Evolutionary conservation across 1,284 basidiomycete species (phyloP), one percentile per base, ranked within the genome.

Genomic region (Leccinum fallax): DNA sequence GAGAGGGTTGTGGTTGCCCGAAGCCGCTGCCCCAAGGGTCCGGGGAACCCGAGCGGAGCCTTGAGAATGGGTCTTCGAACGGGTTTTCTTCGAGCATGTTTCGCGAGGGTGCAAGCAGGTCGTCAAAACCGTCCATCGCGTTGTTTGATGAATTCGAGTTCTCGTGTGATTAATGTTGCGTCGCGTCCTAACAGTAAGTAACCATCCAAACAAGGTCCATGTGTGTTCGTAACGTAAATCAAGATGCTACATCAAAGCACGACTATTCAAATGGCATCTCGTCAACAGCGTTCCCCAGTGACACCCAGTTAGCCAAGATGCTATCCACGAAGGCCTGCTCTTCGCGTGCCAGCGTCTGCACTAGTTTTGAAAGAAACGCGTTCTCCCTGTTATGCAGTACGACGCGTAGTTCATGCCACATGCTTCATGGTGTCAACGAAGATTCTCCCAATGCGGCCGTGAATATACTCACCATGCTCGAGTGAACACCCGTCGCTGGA

Each of bases 351-450:
- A 94, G 92, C 0, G 79, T 78, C 70, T 92, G 87, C 63, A 89
- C 86, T 1, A 89, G 79, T 60, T 89, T 81, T 0, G 90, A 90
- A n/a, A 94, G 76, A 36, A 95, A 81, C 0, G 90, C 83, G 65
- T 94, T 93, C 77, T 96, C 94, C 49, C 91, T 80, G 69, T 95
- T 94, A 75, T 96, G 94, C 56, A 95, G 78, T 30, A 96, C 88
- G 3, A 95, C 90, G 13, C 92, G 86, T 15, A 96, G 80, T 75
- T 97, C 94, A 69, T 95, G 92, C 94, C 94, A 97, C 84, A 96
- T 85, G 66, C 94, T 93, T 58, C 51, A 48, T 49, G 55, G 63
- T 46, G 24, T 63, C 56, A 61, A 43, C 16, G 38, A 59, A 15
- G n/a, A 43, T 26, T 43, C 51, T 36, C 59, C 40, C 2, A 54